phyloP scores from a whole-genome alignment of 2,329 filamentous ascomycete genomes.

The Claviceps humidiphila region DNA sequence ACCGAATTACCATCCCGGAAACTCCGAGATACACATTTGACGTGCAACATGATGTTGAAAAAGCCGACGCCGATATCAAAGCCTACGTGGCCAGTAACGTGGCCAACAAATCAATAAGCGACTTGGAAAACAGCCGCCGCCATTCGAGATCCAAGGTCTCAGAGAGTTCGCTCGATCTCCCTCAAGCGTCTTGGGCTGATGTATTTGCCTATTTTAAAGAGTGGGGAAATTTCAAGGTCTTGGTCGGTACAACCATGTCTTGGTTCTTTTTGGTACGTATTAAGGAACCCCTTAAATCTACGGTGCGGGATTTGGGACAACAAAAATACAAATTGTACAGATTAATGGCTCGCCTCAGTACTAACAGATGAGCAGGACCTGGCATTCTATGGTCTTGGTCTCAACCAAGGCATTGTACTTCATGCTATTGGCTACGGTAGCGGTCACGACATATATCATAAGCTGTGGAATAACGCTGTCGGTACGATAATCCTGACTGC shows the following conservation, averaged over 20 bases:
- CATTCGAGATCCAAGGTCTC: constrained; percentile 37
- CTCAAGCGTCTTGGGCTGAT: constrained; percentile 58
- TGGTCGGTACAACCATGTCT: constrained; percentile 63
- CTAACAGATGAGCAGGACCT: constrained; percentile 35
- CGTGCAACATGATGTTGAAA: constrained; percentile 60
- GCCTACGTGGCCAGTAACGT: constrained; percentile 40
- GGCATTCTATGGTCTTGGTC: constrained; percentile 55
- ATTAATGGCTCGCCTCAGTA: not conserved
- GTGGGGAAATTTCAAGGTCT: constrained; percentile 56
- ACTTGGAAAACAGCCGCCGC: constrained; percentile 30
- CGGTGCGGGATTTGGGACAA: too few relatives aligned
- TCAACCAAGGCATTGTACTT: constrained; percentile 66
- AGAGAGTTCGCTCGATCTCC: constrained; percentile 43
- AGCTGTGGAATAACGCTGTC: constrained; percentile 58
- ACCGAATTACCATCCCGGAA: constrained; percentile 74
- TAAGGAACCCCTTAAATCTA: not conserved
- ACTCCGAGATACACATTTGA: constrained; percentile 77
- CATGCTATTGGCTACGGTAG: constrained; percentile 57
- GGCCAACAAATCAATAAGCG: constrained; percentile 32
- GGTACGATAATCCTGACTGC: constrained; percentile 68
- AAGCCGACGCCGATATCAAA: constrained; percentile 60
- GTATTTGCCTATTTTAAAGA: constrained; percentile 53
- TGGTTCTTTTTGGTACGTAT: constrained; percentile 59
- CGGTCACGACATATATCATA: constrained; percentile 51
- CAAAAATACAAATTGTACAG: too few relatives aligned